Evolutionary conservation across 1,284 basidiomycete genomes (phyloP), one percentile per base, ranked within the genome.

Genomic region (Apiotrichum veenhuisii): DNA sequence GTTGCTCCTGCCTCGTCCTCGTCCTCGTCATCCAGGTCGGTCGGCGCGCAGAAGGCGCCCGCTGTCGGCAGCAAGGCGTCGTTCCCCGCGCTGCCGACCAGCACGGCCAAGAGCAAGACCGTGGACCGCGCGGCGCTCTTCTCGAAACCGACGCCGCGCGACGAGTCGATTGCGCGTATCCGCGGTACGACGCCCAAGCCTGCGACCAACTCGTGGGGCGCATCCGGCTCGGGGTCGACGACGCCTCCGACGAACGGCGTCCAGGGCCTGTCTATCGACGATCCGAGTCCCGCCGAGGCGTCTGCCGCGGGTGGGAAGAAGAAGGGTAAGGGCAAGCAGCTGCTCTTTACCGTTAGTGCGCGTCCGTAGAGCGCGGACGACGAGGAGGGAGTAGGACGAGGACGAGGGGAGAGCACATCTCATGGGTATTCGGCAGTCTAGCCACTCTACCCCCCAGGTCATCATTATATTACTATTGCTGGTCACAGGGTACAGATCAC

Each of bases 251-350:
- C 17, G 34, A 62, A 62, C 42, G 62, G 55, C 22, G 52, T 62
- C 23, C 60, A 61, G 11, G 58, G 25, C n/a, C 27, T 71, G 46
- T 59, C 42, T 18, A 5, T 70, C 25, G 53, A 54, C 22, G 62
- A 58, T 11, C 27, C 18, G 17, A 20, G 38, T 8, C 48, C 42
- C 2, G 40, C 48, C 9, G 46, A 52, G 33, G 26, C 42, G 18
- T 38, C 33, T 11, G 18, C 23, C 22, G 36, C n/a, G n/a, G n/a
- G 45, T 11, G 67, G 62, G 22, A 68, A 69, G 62, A 84, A 84
- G 64, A 84, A 85, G 73, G 86, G 85, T 2, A 91, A 91, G 72
- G 82, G 85, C 71, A 91, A 91, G 76, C 88, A 92, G 79, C 87
- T 85, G 22, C 73, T 93, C 65, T 91, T 92, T 68, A 88, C 79